Evolutionary conservation across 2,329 filamentous ascomycete species (phyloP).

Genomic region (Pestalotiopsis sp.): DNA sequence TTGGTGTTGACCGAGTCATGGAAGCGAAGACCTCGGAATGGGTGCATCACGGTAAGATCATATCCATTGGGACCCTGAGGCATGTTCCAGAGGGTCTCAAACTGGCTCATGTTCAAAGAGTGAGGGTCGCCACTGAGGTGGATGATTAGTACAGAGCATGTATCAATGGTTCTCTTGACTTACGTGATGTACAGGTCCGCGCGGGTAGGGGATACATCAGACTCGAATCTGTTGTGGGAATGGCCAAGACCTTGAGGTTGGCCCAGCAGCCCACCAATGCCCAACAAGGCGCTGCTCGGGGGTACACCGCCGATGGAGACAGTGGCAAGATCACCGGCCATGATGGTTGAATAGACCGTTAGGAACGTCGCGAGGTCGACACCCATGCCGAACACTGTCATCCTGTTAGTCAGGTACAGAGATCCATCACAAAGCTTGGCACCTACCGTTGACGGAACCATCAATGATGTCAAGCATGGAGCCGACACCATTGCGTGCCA

Average conservation of each 20-base stretch:
- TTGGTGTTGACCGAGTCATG: conserved; percentile 48
- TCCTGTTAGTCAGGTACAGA: neutral
- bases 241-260: conserved; percentile 46
- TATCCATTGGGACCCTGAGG: conserved; percentile 45
- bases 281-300: conserved; percentile 38
- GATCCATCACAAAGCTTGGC: neutral
- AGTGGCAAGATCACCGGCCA: conserved; percentile 46
- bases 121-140: neutral
- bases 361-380: conserved; percentile 40
- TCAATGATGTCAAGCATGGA: conserved; percentile 11
- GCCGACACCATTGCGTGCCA: conserved; percentile 7
- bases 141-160: conserved; percentile 25
- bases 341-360: conserved; percentile 44
- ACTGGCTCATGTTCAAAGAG: neutral
- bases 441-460: neutral
- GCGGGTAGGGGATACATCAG: conserved; percentile 51
- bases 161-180: conserved; percentile 42
- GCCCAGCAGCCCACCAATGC: conserved; percentile 38
- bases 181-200: conserved; percentile 51
- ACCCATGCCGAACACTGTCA: conserved; percentile 44
- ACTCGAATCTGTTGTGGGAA: conserved; percentile 55
- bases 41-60: conserved; percentile 37
- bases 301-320: conserved; percentile 52
- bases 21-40: conserved; percentile 30
- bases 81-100: conserved; percentile 36